These are phyloP conservation scores for Aspergillus egyptiacus DNA, from an alignment of 495 filamentous ascomycete genomes.

Conservation along the genomic window DNA sequence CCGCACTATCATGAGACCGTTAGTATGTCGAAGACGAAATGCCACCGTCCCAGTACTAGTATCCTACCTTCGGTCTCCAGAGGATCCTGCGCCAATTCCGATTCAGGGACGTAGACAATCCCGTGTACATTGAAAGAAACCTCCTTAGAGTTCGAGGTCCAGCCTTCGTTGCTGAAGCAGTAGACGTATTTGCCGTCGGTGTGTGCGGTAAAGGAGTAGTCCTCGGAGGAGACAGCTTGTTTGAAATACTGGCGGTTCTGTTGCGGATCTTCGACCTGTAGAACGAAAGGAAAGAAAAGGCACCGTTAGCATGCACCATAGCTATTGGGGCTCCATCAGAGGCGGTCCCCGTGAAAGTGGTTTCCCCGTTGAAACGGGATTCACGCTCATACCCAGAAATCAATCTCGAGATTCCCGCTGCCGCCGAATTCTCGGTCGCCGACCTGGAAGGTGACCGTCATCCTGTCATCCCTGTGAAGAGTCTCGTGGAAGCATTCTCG, in stretches of 20 bases:
- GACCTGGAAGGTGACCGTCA: constrained; percentile 98
- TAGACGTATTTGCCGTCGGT: constrained; percentile 86
- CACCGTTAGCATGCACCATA: constrained; percentile 13
- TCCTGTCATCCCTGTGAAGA: constrained; percentile 88
- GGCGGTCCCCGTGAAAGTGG: too few species aligned
- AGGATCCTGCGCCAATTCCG: constrained; percentile 77
- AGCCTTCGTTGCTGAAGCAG: constrained; percentile 99
- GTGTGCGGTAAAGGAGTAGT: constrained; percentile 83
- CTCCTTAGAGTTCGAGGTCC: constrained; percentile 86
- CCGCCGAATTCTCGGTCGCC: constrained; percentile 94
- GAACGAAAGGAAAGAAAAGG: constrained; percentile 1
- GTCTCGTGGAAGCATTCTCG: constrained; percentile 96
- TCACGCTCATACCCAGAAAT: constrained; percentile 81
- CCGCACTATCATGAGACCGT: constrained; percentile 54
- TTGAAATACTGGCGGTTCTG: constrained; percentile 70
- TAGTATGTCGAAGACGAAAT: too few species aligned
- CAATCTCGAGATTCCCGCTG: constrained; percentile 89
- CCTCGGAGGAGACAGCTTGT: constrained; percentile 75
- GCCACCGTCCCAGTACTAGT: background rate
- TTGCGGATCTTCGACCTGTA: constrained; percentile 72
- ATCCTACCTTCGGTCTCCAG: constrained; percentile 76
- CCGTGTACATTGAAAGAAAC: constrained; percentile 99
- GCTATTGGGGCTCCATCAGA: too few species aligned
- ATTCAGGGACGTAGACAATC: constrained; percentile 92
- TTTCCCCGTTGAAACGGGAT: background rate